These are phyloP conservation scores for Carex kokanica DNA, from an alignment of 176 grass and related monocot species.

Conservation along the genomic window DNA sequence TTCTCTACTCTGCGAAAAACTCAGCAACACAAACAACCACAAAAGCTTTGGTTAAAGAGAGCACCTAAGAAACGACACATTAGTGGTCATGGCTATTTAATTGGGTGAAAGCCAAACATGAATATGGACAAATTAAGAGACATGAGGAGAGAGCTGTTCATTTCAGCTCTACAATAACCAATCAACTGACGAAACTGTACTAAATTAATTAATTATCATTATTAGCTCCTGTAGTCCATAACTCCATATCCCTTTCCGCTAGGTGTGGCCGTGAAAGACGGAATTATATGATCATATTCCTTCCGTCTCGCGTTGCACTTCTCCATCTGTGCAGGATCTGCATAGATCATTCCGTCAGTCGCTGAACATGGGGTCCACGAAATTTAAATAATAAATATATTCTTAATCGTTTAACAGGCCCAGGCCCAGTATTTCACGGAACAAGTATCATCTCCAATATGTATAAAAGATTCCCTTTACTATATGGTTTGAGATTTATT, in stretches of 20 bases:
- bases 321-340: background rate
- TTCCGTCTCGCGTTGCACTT: background rate
- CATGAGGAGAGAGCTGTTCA: background rate
- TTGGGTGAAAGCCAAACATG: background rate
- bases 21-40: background rate
- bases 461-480: too few species aligned
- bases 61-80: background rate
- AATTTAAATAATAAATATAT: too few species aligned
- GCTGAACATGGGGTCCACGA: background rate
- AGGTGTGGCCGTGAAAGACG: background rate
- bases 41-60: background rate
- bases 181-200: slow-evolving; percentile 11
- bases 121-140: background rate
- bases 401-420: too few species aligned
- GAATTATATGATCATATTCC: slow-evolving; percentile 1
- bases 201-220: background rate
- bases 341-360: background rate
- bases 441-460: too few species aligned
- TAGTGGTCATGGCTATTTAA: slow-evolving; percentile 24
- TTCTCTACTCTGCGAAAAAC: background rate
- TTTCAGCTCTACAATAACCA: slow-evolving; percentile 19
- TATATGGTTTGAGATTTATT: too few species aligned
- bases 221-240: background rate
- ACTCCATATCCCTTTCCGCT: background rate
- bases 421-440: too few species aligned